phyloP scores from a whole-genome alignment of 495 filamentous ascomycete species.

The Xylaria cubensis region DNA sequence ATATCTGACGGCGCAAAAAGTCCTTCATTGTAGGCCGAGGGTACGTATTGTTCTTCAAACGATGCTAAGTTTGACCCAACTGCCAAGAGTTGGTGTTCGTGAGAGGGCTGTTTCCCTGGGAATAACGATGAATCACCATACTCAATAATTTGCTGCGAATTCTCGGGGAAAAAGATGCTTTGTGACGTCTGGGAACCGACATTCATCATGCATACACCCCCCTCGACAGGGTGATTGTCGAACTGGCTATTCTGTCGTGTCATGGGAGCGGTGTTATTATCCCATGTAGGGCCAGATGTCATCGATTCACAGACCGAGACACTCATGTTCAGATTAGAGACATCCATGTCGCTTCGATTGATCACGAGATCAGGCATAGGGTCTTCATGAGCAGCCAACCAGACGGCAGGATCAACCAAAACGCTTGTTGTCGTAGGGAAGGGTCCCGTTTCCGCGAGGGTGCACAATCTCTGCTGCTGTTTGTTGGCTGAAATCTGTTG shows the following conservation, averaged over 20 bases:
- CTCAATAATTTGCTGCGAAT: constrained; percentile 40
- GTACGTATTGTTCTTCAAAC: constrained; percentile 43
- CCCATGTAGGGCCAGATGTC: constrained; percentile 52
- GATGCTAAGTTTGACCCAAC: constrained; percentile 46
- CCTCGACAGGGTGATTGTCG: constrained; percentile 44
- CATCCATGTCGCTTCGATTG: constrained; percentile 35
- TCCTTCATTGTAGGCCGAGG: constrained; percentile 40
- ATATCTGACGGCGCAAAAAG: constrained; percentile 42
- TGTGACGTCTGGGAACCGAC: constrained; percentile 52
- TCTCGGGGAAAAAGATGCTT: constrained; percentile 32
- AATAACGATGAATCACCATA: constrained; percentile 36
- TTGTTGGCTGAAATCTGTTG: constrained; percentile 22
- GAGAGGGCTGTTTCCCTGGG: constrained; percentile 42
- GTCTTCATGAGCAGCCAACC: constrained; percentile 37
- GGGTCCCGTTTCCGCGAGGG: constrained; percentile 27
- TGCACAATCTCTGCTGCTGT: constrained; percentile 36
- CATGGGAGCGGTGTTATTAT: constrained; percentile 49
- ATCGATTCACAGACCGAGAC: constrained; percentile 52
- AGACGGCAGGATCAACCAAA: constrained; percentile 38
- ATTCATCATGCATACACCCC: constrained; percentile 51
- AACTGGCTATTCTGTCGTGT: constrained; percentile 53
- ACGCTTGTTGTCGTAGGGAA: constrained; percentile 31
- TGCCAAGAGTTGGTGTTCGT: constrained; percentile 42
- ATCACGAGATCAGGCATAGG: constrained; percentile 22
- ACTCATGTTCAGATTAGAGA: constrained; percentile 38